These are phyloP conservation scores for Colletotrichum agaves DNA, from an alignment of 2,329 filamentous ascomycete species.

Conservation along the genomic window DNA sequence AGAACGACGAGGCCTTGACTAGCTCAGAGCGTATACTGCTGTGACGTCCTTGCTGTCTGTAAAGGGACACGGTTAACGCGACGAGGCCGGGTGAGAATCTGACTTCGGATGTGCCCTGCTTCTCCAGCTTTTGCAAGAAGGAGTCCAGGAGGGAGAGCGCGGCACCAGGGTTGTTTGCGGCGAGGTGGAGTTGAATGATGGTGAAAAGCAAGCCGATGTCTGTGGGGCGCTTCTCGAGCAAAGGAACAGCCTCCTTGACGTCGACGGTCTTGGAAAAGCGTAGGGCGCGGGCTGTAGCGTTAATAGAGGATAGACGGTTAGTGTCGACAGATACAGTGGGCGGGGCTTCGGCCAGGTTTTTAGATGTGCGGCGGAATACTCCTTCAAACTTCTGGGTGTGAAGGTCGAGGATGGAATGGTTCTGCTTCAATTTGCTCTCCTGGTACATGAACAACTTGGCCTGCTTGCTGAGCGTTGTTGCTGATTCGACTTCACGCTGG, in stretches of 20 bases:
- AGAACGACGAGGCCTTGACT: constrained; percentile 82
- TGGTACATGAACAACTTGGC: constrained; percentile 81
- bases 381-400: constrained; percentile 75
- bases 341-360: constrained; percentile 48
- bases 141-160: constrained; percentile 81
- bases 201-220: constrained; percentile 86
- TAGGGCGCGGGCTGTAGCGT: constrained; percentile 72
- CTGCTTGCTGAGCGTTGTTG: constrained; percentile 62
- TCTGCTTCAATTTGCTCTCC: constrained; percentile 61
- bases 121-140: constrained; percentile 78
- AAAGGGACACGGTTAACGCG: constrained; percentile 81
- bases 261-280: constrained; percentile 68
- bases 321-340: constrained; percentile 46
- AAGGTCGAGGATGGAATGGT: constrained; percentile 72
- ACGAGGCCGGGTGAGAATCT: constrained; percentile 88
- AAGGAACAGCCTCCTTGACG: constrained; percentile 74
- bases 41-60: constrained; percentile 79
- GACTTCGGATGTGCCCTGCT: constrained; percentile 70
- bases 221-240: constrained; percentile 78
- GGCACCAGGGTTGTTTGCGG: constrained; percentile 75
- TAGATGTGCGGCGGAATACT: constrained; percentile 61
- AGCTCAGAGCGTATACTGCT: constrained; percentile 78
- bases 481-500: constrained; percentile 69
- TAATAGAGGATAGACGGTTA: constrained; percentile 59
- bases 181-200: constrained; percentile 82